Percentiles rank a stretch among this genome's conserved stretches.
phyloP scores from a whole-genome alignment of 495 filamentous ascomycete genomes.

The Clohesyomyces aquaticus region DNA sequence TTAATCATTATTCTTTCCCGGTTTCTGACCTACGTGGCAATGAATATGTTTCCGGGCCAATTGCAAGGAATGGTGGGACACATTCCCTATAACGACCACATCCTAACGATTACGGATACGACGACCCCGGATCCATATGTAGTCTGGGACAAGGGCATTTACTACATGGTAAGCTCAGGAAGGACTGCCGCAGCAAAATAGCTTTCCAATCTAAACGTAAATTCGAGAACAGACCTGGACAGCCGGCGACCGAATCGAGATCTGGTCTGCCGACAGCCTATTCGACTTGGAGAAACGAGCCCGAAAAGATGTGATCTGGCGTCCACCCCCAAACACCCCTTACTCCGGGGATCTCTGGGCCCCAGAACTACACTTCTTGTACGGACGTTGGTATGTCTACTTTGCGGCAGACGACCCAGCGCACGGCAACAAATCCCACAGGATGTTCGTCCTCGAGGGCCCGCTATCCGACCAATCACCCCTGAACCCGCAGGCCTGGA shows the following conservation, averaged over 20 bases:
- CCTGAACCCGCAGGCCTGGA: conserved; percentile 30
- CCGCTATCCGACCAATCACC: conserved; percentile 32
- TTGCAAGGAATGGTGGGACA: neutral
- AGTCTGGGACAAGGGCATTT: conserved; percentile 24
- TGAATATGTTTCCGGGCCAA: neutral
- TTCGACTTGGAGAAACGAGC: conserved; percentile 36
- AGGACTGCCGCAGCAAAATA: neutral
- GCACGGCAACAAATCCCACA: conserved; percentile 39
- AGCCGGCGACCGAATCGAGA: conserved; percentile 41
- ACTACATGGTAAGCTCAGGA: conserved; percentile 33
- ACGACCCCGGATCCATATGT: conserved; percentile 31
- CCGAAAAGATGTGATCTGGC: conserved; percentile 39
- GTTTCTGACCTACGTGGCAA: neutral
- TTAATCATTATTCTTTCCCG: neutral
- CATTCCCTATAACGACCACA: conserved; percentile 26
- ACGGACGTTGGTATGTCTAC: conserved; percentile 47
- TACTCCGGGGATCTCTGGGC: conserved; percentile 45
- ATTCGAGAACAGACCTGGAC: conserved; percentile 40
- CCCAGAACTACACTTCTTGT: conserved; percentile 45
- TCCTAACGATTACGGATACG: conserved; percentile 28
- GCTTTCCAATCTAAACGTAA: neutral
- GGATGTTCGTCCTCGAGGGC: conserved; percentile 46
- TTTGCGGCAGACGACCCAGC: conserved; percentile 41
- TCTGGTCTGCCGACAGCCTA: conserved; percentile 41
- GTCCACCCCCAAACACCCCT: conserved; percentile 32